Evolutionary conservation across 768 basidiomycete genomes (phyloP).

Genomic region (Rhodocollybia butyracea): DNA sequence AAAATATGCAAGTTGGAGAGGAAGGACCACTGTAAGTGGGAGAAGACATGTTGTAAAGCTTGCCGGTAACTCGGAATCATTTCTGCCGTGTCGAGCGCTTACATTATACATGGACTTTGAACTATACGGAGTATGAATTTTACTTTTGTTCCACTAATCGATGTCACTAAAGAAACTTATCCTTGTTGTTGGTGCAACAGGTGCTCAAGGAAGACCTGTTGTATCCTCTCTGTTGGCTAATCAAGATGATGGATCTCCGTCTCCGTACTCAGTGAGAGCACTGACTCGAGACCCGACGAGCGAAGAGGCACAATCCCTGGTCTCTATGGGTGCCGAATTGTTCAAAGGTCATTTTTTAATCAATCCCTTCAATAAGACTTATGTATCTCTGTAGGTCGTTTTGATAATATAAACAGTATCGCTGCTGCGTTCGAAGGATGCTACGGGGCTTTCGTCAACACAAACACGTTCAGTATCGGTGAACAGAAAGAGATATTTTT

Average conservation of each 20-base stretch:
- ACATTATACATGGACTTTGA: too few species aligned
- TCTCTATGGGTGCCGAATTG: slow-evolving; percentile 28
- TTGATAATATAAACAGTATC: slow-evolving; percentile 28
- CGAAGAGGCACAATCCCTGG: slow-evolving; percentile 30
- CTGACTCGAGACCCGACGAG: slow-evolving; percentile 34
- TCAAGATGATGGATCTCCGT: slow-evolving; percentile 33
- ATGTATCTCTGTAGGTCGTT: slow-evolving; percentile 24
- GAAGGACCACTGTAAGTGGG: neutral
- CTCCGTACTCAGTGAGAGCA: slow-evolving; percentile 40
- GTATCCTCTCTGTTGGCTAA: slow-evolving; percentile 34
- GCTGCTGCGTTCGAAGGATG: slow-evolving; percentile 29
- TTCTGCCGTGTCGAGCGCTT: too few species aligned
- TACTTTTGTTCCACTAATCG: too few species aligned
- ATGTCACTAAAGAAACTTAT: slow-evolving; percentile 39
- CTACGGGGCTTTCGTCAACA: slow-evolving; percentile 20
- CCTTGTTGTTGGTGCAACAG: slow-evolving; percentile 44
- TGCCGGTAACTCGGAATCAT: too few species aligned
- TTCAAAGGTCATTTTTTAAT: neutral
- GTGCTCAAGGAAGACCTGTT: slow-evolving; percentile 40
- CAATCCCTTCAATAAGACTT: too few species aligned
- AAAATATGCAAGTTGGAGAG: neutral
- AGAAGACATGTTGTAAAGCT: too few species aligned
- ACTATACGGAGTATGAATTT: too few species aligned
- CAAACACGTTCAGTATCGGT: slow-evolving; percentile 10
- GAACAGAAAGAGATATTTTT: slow-evolving; percentile 3